These are phyloP conservation scores for Aureobasidium namibiae DNA, from an alignment of 2,329 filamentous ascomycete species.

Conservation along the genomic window DNA sequence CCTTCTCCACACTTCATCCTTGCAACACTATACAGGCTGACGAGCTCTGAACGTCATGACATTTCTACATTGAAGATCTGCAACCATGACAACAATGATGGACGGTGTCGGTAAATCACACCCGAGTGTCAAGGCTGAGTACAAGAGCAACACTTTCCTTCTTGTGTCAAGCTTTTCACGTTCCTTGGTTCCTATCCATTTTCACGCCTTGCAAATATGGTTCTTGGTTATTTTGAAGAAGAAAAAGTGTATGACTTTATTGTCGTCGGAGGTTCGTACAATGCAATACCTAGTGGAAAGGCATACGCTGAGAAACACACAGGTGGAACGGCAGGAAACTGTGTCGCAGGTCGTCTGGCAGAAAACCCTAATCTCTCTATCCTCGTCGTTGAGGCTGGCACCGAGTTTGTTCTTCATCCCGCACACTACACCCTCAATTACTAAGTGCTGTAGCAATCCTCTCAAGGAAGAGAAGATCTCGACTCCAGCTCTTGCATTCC, in stretches of 20 bases:
- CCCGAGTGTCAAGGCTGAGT: background rate
- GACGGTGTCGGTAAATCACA: background rate
- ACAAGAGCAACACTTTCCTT: background rate
- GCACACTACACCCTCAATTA: no score
- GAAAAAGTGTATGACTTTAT: background rate
- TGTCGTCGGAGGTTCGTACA: background rate
- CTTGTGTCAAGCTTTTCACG: background rate
- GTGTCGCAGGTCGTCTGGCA: slow-evolving; percentile 15
- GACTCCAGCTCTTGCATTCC: slow-evolving; percentile 46
- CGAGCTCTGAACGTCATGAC: background rate
- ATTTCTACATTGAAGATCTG: background rate
- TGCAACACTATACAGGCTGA: background rate
- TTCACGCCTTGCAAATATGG: background rate
- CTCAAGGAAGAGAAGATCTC: slow-evolving; percentile 43
- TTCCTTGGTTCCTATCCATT: background rate
- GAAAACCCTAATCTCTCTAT: slow-evolving; percentile 15
- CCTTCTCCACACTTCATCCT: background rate
- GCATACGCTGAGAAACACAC: background rate
- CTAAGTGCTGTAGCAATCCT: no score
- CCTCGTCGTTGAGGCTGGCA: slow-evolving; percentile 13
- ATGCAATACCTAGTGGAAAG: no score
- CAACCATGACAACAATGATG: background rate
- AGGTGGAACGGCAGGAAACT: slow-evolving; percentile 16
- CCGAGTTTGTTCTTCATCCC: background rate
- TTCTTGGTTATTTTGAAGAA: background rate